Conservation (phyloP, 495 filamentous ascomycete species). For the Trichoderma reesei region DNA sequence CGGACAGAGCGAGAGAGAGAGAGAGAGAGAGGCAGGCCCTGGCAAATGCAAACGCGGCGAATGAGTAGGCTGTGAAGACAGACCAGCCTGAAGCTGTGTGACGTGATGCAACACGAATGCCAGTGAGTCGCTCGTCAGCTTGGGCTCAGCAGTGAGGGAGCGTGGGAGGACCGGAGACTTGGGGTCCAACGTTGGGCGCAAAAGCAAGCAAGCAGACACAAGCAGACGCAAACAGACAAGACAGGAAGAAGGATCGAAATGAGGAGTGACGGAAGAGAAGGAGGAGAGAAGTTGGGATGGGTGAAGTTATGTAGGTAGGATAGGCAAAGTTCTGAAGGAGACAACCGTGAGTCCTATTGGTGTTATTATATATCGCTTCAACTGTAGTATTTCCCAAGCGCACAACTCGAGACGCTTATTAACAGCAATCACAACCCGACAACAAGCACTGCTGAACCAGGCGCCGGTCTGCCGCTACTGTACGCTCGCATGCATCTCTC, state of each 20-base stretch:
- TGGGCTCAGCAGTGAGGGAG: not conserved
- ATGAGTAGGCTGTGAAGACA: not conserved
- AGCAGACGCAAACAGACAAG: not conserved
- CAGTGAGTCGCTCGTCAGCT: not conserved
- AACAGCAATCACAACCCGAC: too few relatives aligned
- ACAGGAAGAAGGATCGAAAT: not conserved
- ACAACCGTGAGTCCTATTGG: too few relatives aligned
- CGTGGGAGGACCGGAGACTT: not conserved
- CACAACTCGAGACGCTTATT: too few relatives aligned
- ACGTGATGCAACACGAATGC: not conserved
- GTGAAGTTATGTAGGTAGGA: too few relatives aligned
- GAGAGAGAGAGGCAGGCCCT: not conserved
- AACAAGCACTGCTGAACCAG: not conserved
- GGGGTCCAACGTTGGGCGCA: not conserved
- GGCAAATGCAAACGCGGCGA: not conserved
- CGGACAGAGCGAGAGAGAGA: not conserved
- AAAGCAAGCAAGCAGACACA: not conserved
- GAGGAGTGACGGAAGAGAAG: not conserved
- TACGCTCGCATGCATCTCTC: too few relatives aligned
- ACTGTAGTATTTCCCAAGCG: too few relatives aligned
- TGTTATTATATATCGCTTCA: too few relatives aligned
- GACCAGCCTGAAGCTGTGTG: not conserved
- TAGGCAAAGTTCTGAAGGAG: too few relatives aligned
- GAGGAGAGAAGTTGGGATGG: not conserved
- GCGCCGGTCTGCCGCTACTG: not conserved